A percentile compares a stretch with the other conserved stretches of the same genome.
Evolutionary conservation across 805 yeast species (phyloP).

Genomic region (Saturnispora hagleri): DNA sequence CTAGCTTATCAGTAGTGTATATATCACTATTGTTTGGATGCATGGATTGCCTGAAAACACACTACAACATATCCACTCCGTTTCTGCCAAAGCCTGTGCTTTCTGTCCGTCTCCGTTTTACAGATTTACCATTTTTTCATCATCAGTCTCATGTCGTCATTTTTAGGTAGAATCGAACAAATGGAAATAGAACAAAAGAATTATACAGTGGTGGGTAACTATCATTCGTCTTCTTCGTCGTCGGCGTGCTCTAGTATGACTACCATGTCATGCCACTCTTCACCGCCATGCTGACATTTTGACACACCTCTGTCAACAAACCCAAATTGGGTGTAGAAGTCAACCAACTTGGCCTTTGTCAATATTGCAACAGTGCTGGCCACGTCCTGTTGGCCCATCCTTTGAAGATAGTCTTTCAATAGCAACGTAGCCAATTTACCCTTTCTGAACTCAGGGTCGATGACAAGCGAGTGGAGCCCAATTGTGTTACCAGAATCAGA

Average conservation of each 20-base stretch:
- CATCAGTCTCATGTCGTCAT: neutral
- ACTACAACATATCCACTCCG: too few relatives aligned
- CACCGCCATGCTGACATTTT: slow-evolving; percentile 47
- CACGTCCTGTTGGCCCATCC: slow-evolving; percentile 76
- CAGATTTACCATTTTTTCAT: too few relatives aligned
- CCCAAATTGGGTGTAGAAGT: slow-evolving; percentile 77
- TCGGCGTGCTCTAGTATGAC: slow-evolving; percentile 34
- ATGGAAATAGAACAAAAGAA: neutral
- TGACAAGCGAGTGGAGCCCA: slow-evolving; percentile 76
- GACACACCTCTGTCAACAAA: slow-evolving; percentile 64
- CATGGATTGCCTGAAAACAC: too few relatives aligned
- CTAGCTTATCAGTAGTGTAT: too few relatives aligned
- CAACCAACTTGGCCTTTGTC: slow-evolving; percentile 57
- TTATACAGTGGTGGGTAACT: neutral
- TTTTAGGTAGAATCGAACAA: neutral
- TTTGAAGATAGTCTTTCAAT: slow-evolving; percentile 84
- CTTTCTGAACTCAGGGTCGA: slow-evolving; percentile 71
- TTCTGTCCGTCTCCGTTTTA: too few relatives aligned
- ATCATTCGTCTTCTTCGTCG: slow-evolving; percentile 28
- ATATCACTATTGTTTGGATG: too few relatives aligned
- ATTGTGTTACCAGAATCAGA: slow-evolving; percentile 63
- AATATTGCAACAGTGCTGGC: slow-evolving; percentile 71
- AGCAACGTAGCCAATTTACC: slow-evolving; percentile 75
- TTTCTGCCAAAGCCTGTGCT: too few relatives aligned
- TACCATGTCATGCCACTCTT: slow-evolving; percentile 51